These are phyloP conservation scores for Solidago caesia DNA, from an alignment of 129 eudicot species.

Conservation along the genomic window DNA sequence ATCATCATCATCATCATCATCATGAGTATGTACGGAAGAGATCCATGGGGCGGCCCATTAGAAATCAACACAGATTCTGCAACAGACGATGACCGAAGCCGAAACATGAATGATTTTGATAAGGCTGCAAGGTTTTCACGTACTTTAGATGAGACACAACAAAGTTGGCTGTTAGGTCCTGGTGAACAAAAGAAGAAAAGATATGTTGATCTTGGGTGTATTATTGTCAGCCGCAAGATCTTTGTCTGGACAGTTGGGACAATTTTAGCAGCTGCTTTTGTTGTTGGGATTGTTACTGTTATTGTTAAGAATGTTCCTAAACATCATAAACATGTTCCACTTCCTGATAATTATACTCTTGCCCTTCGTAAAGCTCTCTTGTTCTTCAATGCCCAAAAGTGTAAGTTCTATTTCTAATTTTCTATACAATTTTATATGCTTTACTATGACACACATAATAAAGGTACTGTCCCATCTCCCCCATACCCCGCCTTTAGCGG, in stretches of 20 bases:
- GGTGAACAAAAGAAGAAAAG: slow-evolving; percentile 93
- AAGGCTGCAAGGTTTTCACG: slow-evolving; percentile 61
- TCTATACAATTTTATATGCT: not conserved
- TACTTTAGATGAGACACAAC: slow-evolving; percentile 80
- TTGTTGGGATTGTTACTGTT: slow-evolving; percentile 59
- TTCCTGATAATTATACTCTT: slow-evolving; percentile 81
- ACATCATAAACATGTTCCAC: slow-evolving; percentile 58
- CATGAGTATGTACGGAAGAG: slow-evolving; percentile 73
- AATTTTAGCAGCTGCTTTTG: slow-evolving; percentile 64
- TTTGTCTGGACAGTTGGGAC: slow-evolving; percentile 79
- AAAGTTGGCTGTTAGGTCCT: slow-evolving; percentile 91
- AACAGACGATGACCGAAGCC: slow-evolving; percentile 82
- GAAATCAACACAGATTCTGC: slow-evolving; percentile 84
- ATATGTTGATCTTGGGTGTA: slow-evolving; percentile 83
- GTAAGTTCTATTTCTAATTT: slow-evolving; percentile 40
- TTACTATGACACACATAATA: too few relatives aligned
- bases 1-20: too few relatives aligned
- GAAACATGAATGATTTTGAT: slow-evolving; percentile 53
- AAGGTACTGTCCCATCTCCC: too few relatives aligned
- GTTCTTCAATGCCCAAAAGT: slow-evolving; percentile 91
- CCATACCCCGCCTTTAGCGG: too few relatives aligned
- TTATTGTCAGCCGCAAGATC: slow-evolving; percentile 79
- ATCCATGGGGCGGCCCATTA: slow-evolving; percentile 93
- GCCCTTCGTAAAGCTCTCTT: slow-evolving; percentile 82
- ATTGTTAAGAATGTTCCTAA: slow-evolving; percentile 68